phyloP scores from a whole-genome alignment of 768 basidiomycete species.

The Zangia roseola region DNA sequence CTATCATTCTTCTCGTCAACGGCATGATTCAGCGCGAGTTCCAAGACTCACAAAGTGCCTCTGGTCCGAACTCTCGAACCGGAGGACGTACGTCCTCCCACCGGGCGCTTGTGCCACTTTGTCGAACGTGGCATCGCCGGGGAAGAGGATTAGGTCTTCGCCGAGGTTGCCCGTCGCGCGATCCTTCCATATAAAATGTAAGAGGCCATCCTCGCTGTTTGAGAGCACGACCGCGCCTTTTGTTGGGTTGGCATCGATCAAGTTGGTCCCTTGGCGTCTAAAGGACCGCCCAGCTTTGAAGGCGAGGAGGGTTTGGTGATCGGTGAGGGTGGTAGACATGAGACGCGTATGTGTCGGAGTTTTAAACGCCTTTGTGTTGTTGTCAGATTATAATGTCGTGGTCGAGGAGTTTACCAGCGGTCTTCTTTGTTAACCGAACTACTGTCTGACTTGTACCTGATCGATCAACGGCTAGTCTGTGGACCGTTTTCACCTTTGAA shows the following conservation, averaged over 20 bases:
- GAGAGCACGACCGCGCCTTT: conserved; percentile 75
- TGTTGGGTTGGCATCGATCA: conserved; percentile 61
- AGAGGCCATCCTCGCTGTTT: conserved; percentile 69
- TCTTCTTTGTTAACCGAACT: no score
- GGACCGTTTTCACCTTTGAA: no score
- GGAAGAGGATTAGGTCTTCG: conserved; percentile 87
- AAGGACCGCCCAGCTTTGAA: conserved; percentile 77
- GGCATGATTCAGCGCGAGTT: not conserved
- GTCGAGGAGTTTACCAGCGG: no score
- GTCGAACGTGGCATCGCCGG: conserved; percentile 78
- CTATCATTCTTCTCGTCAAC: conserved; percentile 35
- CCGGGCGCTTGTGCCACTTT: conserved; percentile 64
- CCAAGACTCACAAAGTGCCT: conserved; percentile 81
- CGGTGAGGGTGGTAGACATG: conserved; percentile 30
- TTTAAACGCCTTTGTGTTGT: no score
- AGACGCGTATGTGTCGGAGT: conserved; percentile 17
- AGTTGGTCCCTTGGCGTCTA: conserved; percentile 62
- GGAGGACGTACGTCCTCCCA: conserved; percentile 82
- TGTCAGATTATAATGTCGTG: no score
- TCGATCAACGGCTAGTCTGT: no score
- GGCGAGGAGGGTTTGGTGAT: conserved; percentile 36
- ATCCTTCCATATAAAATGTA: conserved; percentile 83
- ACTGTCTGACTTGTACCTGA: no score
- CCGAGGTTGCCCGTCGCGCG: conserved; percentile 56
- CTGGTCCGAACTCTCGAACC: conserved; percentile 88